Evolutionary conservation across 345 rosid genomes (phyloP), one percentile per base, ranked within the genome.

Genomic region (Excoecaria agallocha): DNA sequence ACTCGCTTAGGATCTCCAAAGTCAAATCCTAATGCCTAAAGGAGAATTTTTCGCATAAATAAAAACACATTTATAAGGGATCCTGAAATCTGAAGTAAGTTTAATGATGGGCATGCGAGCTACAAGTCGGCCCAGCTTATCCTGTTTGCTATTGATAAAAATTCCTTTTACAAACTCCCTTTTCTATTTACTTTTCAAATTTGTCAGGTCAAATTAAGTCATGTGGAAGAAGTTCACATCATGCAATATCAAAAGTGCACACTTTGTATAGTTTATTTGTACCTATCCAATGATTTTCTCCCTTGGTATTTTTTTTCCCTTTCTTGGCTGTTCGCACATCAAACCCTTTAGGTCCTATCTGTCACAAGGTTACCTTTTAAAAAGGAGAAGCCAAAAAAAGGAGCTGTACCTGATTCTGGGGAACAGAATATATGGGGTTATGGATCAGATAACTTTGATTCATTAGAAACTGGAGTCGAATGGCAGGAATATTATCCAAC

Each of bases 391-490:
- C 15, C 11, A 10, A 69, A 15, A 45, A 63, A 16, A 17, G 66
- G 48, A n/a, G 20, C 30, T 37, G 17, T 12, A 84, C 86, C 84
- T 78, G 74, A 22, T 66, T 78, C 45, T 75, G 78, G 12, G 76
- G 57, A 73, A 72, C 55, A 37, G 55, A 69, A 73, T 75, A 78
- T 54, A 72, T 73, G 48, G 77, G 82, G 60, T 78, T 78, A 70
- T 73, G 79, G 66, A 78, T 41, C 35, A 68, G 48, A 72, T 78
- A 81, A 78, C 82, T 83, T 57, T 83, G 80, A 71, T 80, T 81
- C 58, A 17, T 9, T n/a, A 57, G 17, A 75, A 84, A 81, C 37
- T 51, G 46, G 13, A 84, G 76, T 54, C 51, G 72, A 78, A 84
- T 69, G 55, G 62, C 56, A 70, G 86, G 84, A 62, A 84, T 19